Evolutionary conservation across 2,329 filamentous ascomycete genomes (phyloP), one percentile per base, ranked within the genome.

Genomic region (Verticillium albo-atrum): DNA sequence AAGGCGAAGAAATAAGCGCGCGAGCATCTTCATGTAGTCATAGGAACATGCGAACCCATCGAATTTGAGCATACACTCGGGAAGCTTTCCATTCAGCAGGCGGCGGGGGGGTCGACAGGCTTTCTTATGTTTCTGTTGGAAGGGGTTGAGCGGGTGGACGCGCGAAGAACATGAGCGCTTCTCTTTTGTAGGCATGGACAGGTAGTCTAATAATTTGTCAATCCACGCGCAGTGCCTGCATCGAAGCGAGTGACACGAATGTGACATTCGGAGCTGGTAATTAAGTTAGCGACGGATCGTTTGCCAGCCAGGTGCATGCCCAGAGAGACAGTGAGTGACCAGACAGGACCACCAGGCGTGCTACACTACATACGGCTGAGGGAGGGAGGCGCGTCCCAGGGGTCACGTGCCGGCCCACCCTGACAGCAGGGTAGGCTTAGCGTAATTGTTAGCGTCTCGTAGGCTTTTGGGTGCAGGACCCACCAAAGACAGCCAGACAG

Each of bases 1-100:
- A 89, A 89, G 79, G 84, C 94, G 67, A 95, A 92, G 80, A 74
- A 75, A 63, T 72, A 67, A 61, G 54, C 28, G 58, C 52, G 17
- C 17, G 26, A 17, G 20, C 37, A 23, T 47, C 20, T 47, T 47
- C 42, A 47, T 47, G 42, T 47, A 47, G n/a, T 23, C 42, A 23
- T 47, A 47, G 27, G 54, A 32, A 56, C 15, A 37, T 23, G 54
- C 54, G 54, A 56, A 23, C 25, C 17, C n/a, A 47, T 47, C n/a
- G 42, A 47, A 47, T 47, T 23, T 25, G 42, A 47, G 42, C 42
- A 23, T 47, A n/a, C 42, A 47, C 20, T 47, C 42, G 42, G 4
- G 17, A 25, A n/a, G n/a, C n/a, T 47, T 23, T 23, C 20, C 9
- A n/a, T 20, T 25, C 42, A 47, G 4, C 42, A 47, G 42, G n/a